Evolutionary conservation across 495 filamentous ascomycete species (phyloP).

Genomic region (Pseudoneurospora amorphoporcata): DNA sequence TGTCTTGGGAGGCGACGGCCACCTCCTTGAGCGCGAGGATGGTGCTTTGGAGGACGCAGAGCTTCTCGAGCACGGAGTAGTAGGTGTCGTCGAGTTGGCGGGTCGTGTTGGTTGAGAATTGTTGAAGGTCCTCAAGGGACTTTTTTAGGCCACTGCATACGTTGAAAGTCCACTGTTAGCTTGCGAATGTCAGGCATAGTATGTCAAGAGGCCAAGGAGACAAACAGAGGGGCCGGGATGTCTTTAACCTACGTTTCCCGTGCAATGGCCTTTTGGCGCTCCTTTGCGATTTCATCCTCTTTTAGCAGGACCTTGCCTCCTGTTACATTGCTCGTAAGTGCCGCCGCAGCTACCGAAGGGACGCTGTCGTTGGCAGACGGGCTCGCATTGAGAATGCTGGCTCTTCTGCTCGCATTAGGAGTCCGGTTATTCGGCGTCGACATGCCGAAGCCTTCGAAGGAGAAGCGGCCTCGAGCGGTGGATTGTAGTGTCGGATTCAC

Average conservation of each 20-base stretch:
- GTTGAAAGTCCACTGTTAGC: constrained; percentile 9
- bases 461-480: constrained; percentile 11
- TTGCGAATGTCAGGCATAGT: not conserved
- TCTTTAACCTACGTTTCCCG: constrained; percentile 28
- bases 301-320: constrained; percentile 5
- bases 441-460: constrained; percentile 32
- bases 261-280: constrained; percentile 30
- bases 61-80: constrained; percentile 71
- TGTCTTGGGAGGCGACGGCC: constrained; percentile 46
- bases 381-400: constrained; percentile 25
- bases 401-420: constrained; percentile 30
- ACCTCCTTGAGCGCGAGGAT: constrained; percentile 62
- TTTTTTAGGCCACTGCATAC: constrained; percentile 28
- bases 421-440: constrained; percentile 29
- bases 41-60: constrained; percentile 56
- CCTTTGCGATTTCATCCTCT: constrained; percentile 27
- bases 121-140: constrained; percentile 32
- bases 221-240: not conserved
- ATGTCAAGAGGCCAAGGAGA: not conserved
- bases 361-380: constrained; percentile 20
- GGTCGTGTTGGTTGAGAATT: constrained; percentile 46
- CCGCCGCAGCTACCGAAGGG: not conserved
- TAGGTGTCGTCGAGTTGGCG: constrained; percentile 77
- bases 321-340: not conserved
- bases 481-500: constrained; percentile 15